Evolutionary conservation across 1,284 basidiomycete genomes (phyloP), one percentile per base, ranked within the genome.

Genomic region (Ganoderma boninense): DNA sequence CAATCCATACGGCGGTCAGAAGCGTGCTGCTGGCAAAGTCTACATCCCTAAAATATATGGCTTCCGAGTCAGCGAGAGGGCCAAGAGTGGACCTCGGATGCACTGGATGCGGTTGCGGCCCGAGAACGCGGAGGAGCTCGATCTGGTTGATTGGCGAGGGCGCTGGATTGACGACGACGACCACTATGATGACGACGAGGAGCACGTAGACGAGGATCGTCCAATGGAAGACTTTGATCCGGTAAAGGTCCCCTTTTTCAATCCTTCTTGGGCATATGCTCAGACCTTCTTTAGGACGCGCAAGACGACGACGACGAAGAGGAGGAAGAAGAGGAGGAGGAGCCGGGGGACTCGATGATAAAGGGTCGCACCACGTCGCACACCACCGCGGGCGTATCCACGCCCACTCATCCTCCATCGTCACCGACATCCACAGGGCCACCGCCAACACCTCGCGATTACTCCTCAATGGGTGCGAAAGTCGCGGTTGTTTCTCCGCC

Each of bases 1-100:
- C 3, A 97, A 97, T 81, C 90, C 91, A 0, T 90, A 97, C 75
- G 95, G 95, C 1, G 92, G 95, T 18, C 95, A 97, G 80, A 96
- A 95, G 80, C 88, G 91, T 44, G 93, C 96, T 1, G 87, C 91
- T 35, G 94, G 93, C 52, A 93, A 92, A 78, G 90, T 99, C 11
- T 99, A 99, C 80, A 88, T 92, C 0, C 95, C 97, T 5, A 90
- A 94, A 80, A 98, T 99, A 78, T 99, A 99, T 78, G 98, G 93
- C 0, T 95, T 95, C 85, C 91, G 91, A 80, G 93, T 95, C 60
- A 95, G 91, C 80, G 93, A 95, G 79, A 85, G 90, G 64, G 92
- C 93, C 13, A 94, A 96, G 80, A 94, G 90, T 75, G 98, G 98
- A 1, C 97, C 98, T 16, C 87, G 98, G 71, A 99, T 99, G 97